These are phyloP conservation scores for Friedmanniomyces simplex DNA, from an alignment of 495 filamentous ascomycete species.

Conservation along the genomic window DNA sequence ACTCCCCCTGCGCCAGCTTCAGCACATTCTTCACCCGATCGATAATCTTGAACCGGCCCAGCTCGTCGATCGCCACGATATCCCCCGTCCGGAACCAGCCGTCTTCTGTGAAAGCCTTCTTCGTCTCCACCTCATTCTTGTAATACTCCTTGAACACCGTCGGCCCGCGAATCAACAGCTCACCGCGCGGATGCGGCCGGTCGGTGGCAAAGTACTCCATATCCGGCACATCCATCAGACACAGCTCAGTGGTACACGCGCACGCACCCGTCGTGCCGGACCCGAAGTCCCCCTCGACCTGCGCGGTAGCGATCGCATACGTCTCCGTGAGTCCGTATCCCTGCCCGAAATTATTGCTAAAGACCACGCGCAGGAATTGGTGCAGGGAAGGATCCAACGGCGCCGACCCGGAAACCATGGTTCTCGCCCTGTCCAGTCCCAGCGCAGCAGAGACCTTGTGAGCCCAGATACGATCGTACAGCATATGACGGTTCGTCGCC, in stretches of 20 bases:
- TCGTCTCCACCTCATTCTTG: constrained; percentile 77
- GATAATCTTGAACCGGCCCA: constrained; percentile 84
- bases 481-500: constrained; percentile 67
- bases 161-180: constrained; percentile 72
- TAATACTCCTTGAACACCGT: constrained; percentile 76
- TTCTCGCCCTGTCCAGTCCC: constrained; percentile 61
- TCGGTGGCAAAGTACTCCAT: constrained; percentile 90
- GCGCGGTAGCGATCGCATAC: constrained; percentile 68
- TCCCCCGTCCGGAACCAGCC: constrained; percentile 98
- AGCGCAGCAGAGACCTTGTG: constrained; percentile 73
- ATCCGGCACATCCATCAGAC: constrained; percentile 79
- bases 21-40: constrained; percentile 97
- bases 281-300: constrained; percentile 57
- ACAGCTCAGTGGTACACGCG: constrained; percentile 56
- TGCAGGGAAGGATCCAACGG: constrained; percentile 82
- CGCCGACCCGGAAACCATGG: constrained; percentile 81
- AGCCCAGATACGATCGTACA: constrained; percentile 93
- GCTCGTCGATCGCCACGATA: constrained; percentile 68
- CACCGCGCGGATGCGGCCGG: constrained; percentile 85
- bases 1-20: constrained; percentile 95
- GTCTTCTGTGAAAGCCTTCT: constrained; percentile 69
- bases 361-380: constrained; percentile 74
- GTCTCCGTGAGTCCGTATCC: constrained; percentile 94
- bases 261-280: constrained; percentile 75
- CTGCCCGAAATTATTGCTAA: constrained; percentile 71